Evolutionary conservation across 495 filamentous ascomycete genomes (phyloP).

Genomic region (Daldinia concentrica): DNA sequence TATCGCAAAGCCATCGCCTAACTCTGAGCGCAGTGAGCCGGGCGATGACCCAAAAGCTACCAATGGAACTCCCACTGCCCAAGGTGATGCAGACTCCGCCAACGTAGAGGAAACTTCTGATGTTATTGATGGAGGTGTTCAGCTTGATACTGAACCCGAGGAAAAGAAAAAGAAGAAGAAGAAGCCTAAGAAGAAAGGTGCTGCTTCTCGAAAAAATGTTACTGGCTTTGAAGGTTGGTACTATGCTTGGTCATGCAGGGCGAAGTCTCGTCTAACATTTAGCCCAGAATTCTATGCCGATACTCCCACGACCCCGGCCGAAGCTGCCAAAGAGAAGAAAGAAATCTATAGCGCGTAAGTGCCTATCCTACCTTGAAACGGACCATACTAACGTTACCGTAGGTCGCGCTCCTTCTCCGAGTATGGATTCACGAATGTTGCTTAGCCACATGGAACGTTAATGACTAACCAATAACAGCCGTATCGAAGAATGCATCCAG

Average conservation of each 20-base stretch:
- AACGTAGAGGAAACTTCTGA: neutral
- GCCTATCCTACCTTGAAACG: neutral
- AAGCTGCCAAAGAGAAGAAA: constrained; percentile 67
- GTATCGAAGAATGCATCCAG: constrained; percentile 86
- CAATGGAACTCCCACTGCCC: constrained; percentile 5
- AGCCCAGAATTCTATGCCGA: constrained; percentile 76
- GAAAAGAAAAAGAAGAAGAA: constrained; percentile 51
- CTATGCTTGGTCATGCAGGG: neutral
- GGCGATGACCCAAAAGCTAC: constrained; percentile 10
- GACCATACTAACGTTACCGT: constrained; percentile 32
- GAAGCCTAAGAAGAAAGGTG: constrained; percentile 44
- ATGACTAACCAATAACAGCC: constrained; percentile 55
- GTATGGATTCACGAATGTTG: constrained; percentile 42
- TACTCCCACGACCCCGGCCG: constrained; percentile 74
- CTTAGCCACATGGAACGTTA: neutral
- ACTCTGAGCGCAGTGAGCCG: neutral
- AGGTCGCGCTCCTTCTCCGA: constrained; percentile 51
- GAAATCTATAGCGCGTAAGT: constrained; percentile 65
- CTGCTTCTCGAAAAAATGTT: constrained; percentile 28
- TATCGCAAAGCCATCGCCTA: constrained; percentile 5
- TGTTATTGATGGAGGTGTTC: neutral
- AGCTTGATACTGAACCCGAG: constrained; percentile 18
- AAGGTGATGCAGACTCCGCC: neutral
- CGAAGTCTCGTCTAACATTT: constrained; percentile 10
- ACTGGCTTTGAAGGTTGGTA: constrained; percentile 58